Base-by-base conservation (phyloP, 1,284 basidiomycete genomes). In the Pseudozyma tsukubaensis region DNA sequence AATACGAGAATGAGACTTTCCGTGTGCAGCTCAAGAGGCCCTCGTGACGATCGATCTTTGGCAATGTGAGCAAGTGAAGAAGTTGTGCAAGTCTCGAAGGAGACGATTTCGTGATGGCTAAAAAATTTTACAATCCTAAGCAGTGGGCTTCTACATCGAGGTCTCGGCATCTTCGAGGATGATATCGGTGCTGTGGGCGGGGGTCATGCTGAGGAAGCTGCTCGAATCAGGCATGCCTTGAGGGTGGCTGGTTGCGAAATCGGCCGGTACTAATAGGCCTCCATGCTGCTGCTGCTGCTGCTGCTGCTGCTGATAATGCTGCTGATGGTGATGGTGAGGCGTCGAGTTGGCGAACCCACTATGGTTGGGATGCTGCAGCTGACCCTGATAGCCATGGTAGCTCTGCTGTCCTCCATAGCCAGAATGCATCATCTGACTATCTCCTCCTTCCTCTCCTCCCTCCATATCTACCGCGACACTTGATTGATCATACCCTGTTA, bases 91-190 rank as follows among this genome's bases (percentile, higher is more conserved):
- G n/a, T n/a, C n/a, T n/a, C 16, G 21, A 32, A 18, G 10, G n/a
- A 44, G 32, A n/a, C n/a, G n/a, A n/a, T n/a, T n/a, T n/a, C n/a
- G n/a, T n/a, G n/a, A n/a, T n/a, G n/a, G n/a, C n/a, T n/a, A n/a
- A n/a, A n/a, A n/a, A n/a, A n/a, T n/a, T n/a, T n/a, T n/a, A n/a
- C n/a, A n/a, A n/a, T n/a, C n/a, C n/a, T n/a, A n/a, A n/a, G n/a
- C n/a, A n/a, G n/a, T n/a, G n/a, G n/a, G n/a, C n/a, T n/a, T n/a
- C n/a, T n/a, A n/a, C 8, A 29, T n/a, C 8, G 52, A 63, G 6
- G 44, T 40, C 32, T 62, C 59, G 5, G 67, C 58, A 48, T 70
- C 67, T 45, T 70, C 57, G 18, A 70, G 21, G 1, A 70, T 58
- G 40, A 70, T 50, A 37, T 70, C 61, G 9, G 40, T 21, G 13